These are phyloP conservation scores for Yamadazyma jaroonii DNA, from an alignment of 1,139 yeast genomes.

Conservation along the genomic window DNA sequence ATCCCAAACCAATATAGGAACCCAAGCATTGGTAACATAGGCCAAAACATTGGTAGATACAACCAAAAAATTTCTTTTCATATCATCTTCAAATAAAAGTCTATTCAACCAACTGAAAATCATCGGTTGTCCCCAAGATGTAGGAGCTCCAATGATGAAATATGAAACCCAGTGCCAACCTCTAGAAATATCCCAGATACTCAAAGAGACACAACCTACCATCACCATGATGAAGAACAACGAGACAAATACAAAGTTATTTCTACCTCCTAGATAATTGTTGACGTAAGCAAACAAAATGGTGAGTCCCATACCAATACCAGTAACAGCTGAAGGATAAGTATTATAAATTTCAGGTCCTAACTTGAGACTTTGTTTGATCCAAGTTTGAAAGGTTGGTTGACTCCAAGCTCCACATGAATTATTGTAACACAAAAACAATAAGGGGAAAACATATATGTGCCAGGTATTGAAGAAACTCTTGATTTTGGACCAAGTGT, in stretches of 20 bases:
- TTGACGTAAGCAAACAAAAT: constrained; percentile 38
- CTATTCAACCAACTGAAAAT: constrained; percentile 59
- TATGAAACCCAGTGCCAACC: constrained; percentile 51
- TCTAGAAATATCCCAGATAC: constrained; percentile 45
- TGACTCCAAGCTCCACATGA: constrained; percentile 39
- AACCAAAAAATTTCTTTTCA: constrained; percentile 50
- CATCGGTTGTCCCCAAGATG: constrained; percentile 42
- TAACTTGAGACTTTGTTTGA: constrained; percentile 40
- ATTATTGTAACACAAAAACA: constrained; percentile 52
- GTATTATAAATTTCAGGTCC: constrained; percentile 43
- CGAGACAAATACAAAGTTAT: constrained; percentile 35
- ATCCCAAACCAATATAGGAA: constrained; percentile 47
- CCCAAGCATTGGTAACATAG: constrained; percentile 51
- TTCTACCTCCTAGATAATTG: constrained; percentile 43
- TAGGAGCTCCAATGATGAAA: constrained; percentile 46
- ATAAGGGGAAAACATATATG: constrained; percentile 43
- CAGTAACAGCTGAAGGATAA: constrained; percentile 48
- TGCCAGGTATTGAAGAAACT: constrained; percentile 49
- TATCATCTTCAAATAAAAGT: constrained; percentile 41
- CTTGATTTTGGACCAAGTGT: constrained; percentile 38
- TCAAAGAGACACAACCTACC: constrained; percentile 42
- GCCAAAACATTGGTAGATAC: constrained; percentile 51
- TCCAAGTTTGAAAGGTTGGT: constrained; percentile 55
- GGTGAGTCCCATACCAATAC: constrained; percentile 41
- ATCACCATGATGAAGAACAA: constrained; percentile 33